phyloP scores from a whole-genome alignment of 164 flowering plant genomes.

The Malania oleifera region DNA sequence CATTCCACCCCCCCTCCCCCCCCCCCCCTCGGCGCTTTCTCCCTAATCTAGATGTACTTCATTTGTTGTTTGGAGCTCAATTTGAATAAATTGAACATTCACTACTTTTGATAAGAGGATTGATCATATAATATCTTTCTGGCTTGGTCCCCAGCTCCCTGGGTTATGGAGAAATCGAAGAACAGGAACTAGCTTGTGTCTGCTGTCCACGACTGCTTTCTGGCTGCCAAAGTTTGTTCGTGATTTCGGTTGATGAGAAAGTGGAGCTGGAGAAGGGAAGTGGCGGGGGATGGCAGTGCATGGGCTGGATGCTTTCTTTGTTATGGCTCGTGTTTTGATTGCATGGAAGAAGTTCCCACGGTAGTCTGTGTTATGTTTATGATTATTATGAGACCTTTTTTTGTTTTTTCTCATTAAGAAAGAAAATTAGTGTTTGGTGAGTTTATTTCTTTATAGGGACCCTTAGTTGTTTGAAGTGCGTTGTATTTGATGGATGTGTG shows the following conservation, averaged over 20 bases:
- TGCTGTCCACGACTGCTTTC: slow-evolving; percentile 13
- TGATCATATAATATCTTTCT: neutral
- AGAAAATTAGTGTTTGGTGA: neutral
- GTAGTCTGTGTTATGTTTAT: neutral
- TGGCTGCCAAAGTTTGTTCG: neutral
- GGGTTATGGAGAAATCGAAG: slow-evolving; percentile 75
- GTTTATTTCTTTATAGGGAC: slow-evolving; percentile 1
- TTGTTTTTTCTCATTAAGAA: too few relatives aligned
- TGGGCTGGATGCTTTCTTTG: slow-evolving; percentile 11
- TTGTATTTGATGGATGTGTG: slow-evolving; percentile 5
- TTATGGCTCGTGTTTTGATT: slow-evolving; percentile 15
- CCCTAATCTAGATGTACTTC: too few relatives aligned
- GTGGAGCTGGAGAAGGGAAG: neutral
- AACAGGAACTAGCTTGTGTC: slow-evolving; percentile 37
- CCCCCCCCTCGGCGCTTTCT: too few relatives aligned
- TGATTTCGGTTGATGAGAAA: neutral
- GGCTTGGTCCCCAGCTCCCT: slow-evolving; percentile 54
- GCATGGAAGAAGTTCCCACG: neutral
- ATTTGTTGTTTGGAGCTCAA: too few relatives aligned
- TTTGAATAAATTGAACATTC: too few relatives aligned
- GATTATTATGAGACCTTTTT: neutral
- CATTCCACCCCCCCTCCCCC: too few relatives aligned
- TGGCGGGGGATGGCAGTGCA: slow-evolving; percentile 7
- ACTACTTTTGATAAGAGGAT: neutral
- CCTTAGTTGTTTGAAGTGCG: neutral